Evolutionary conservation across 495 filamentous ascomycete genomes (phyloP), one percentile per base, ranked within the genome.

Genomic region (Penicillium arizonense): DNA sequence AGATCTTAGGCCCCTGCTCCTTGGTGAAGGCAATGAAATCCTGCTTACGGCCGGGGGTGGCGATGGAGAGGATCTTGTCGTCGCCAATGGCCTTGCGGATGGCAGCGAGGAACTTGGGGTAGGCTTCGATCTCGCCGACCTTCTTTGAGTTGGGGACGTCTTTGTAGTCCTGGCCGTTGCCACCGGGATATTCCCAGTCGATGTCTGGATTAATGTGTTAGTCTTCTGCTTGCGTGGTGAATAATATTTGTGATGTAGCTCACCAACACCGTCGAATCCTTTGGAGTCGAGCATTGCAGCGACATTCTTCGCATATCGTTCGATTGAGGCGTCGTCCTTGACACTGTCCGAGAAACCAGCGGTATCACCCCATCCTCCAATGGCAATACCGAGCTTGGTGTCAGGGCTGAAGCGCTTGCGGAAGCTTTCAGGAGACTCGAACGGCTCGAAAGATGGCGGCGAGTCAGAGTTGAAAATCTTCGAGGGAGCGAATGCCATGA

Each of bases 131-230:
- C 59, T 91, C 83, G 73, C 75, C 80, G 12, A 69, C 65, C 50
- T 84, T 85, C 23, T 69, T 61, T 0, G 73, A 69, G 68, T 90
- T 90, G n/a, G 87, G 84, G 7, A 77, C 62, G 46, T 78, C 55
- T 51, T 86, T 89, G 75, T 90, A 91, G 65, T 90, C 85, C 44
- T 86, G 79, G 20, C 87, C 87, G 62, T 91, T 90, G 38, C 88
- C 88, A 28, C 86, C 87, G 2, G 88, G 87, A 62, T 90, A 91
- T 57, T 91, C 87, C 87, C 88, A 91, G 61, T 91, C 87, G 49
- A 90, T 82, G 52, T 91, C 88, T 65, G 82, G 69, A 13, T 74
- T 71, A 38, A 6, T 20, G 3, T 6, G 30, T 49, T 39, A 50
- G 16, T 26, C 13, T n/a, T 35, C 12, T 42, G 45, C 14, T 42